Conservation (phyloP, 257 asterid genomes). For the Linderniella brevidens region DNA sequence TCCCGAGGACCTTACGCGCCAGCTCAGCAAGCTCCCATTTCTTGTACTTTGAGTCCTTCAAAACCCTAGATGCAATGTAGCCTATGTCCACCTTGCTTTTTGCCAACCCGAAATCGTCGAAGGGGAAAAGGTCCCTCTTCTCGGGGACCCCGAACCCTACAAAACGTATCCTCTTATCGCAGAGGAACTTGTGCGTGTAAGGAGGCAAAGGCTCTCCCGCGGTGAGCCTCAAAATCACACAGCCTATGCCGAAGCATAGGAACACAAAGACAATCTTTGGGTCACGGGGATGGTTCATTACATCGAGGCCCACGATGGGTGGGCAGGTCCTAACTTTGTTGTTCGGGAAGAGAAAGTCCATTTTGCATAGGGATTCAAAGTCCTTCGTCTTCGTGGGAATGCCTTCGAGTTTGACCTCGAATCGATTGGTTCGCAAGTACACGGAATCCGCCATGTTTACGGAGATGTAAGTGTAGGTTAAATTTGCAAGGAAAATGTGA, state of each 20-base stretch:
- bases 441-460: constrained; percentile 48
- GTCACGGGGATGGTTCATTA: constrained; percentile 78
- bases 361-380: constrained; percentile 46
- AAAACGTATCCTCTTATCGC: constrained; percentile 48
- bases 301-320: constrained; percentile 73
- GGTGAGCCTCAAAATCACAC: constrained; percentile 43
- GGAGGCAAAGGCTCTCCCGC: constrained; percentile 39
- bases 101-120: constrained; percentile 38
- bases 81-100: constrained; percentile 38
- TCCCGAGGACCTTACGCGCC: constrained; percentile 49
- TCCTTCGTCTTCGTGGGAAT: constrained; percentile 61
- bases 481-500: no score
- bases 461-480: no score
- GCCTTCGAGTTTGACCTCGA: constrained; percentile 82
- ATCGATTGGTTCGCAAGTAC: constrained; percentile 48
- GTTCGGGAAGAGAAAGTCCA: constrained; percentile 65
- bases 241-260: constrained; percentile 69
- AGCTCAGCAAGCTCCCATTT: constrained; percentile 39
- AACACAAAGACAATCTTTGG: constrained; percentile 35
- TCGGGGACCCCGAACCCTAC: constrained; percentile 70
- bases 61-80: constrained; percentile 42
- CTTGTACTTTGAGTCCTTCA: constrained; percentile 42
- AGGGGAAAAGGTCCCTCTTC: constrained; percentile 56
- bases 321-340: constrained; percentile 46
- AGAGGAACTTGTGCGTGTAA: constrained; percentile 33